Base-by-base conservation (phyloP, 2,329 filamentous ascomycete species). In the Penicillium sp. region DNA sequence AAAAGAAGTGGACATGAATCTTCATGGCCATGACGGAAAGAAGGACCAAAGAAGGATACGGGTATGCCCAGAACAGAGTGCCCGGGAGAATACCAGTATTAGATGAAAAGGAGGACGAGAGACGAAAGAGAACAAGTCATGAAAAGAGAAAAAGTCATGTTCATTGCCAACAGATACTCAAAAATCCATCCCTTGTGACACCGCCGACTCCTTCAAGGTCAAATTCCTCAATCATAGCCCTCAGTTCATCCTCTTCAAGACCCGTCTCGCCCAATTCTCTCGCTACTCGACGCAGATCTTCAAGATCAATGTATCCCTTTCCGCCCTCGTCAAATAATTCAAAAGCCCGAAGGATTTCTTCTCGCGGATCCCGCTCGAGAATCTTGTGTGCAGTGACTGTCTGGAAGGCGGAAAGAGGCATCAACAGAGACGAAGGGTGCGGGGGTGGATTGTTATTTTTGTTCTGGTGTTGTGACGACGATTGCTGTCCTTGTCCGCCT, bases 211-310 rank as follows among this genome's bases (percentile, higher is more conserved):
- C 93, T 68, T 96, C 90, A 62, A 97, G 81, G 77, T 99, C 94
- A 77, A 97, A 95, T 74, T 97, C 93, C 68, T 97, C 91, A 76
- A 99, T 94, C 94, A 99, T 99, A 62, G 91, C 91, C 64, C 85
- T 81, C 60, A 99, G 80, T 72, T 99, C 94, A 66, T 95, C 89
- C 68, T 99, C 93, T 64, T 94, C 90, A 64, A 99, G 80, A 12
- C 90, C 91, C 6, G 76, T 78, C 73, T 97, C 93, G 7, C 94
- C 94, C 62, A 99, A 79, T 71, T 97, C 94, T 66, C 91, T 84
- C 57, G 93, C 91, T 24, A 97, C 90, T 57, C 91, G 81, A 60
- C 91, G 81, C 74, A 99, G 77, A 76, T 97, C 94, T 59, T 94
- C 89, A 48, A 97, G 77, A 52, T 88, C 91, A 64, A 99, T 96